phyloP scores from a whole-genome alignment of 148 eudicot genomes.

The Amaranthus palmeri region DNA sequence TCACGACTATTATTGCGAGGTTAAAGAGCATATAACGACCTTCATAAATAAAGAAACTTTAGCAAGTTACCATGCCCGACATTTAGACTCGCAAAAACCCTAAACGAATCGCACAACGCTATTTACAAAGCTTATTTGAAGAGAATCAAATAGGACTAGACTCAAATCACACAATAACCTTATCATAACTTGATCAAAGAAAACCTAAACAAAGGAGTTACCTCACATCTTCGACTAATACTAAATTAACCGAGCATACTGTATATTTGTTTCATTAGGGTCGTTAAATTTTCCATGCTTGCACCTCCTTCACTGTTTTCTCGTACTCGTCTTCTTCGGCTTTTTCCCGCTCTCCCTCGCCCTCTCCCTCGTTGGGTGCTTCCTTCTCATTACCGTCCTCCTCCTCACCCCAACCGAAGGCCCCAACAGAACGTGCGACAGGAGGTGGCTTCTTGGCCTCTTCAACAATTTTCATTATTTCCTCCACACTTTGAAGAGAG shows the following conservation, averaged over 20 bases:
- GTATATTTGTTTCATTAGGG: too few species aligned
- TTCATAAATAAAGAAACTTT: neutral
- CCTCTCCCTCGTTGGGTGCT: constrained; percentile 31
- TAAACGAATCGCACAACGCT: neutral
- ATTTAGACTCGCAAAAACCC: neutral
- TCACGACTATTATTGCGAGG: neutral
- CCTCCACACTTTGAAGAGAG: constrained; percentile 67
- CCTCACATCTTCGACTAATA: neutral
- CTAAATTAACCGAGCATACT: neutral
- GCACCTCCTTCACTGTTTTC: constrained; percentile 72
- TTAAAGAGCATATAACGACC: neutral
- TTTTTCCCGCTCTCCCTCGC: constrained; percentile 33
- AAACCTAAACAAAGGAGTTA: neutral
- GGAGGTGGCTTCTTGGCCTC: constrained; percentile 66
- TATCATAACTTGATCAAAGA: neutral
- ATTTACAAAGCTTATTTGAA: neutral
- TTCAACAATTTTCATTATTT: constrained; percentile 73
- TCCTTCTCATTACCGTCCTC: constrained; percentile 52
- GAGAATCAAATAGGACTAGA: neutral
- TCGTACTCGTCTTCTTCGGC: constrained; percentile 68
- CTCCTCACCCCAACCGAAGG: constrained; percentile 66
- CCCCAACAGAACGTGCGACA: constrained; percentile 45
- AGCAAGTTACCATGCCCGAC: neutral
- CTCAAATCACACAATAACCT: neutral
- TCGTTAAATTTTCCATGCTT: constrained; percentile 61